Percentiles rank a stretch among this genome's conserved stretches.
These are phyloP conservation scores for Sarocladium brachiariae DNA, from an alignment of 2,329 filamentous ascomycete species.

Conservation along the genomic window DNA sequence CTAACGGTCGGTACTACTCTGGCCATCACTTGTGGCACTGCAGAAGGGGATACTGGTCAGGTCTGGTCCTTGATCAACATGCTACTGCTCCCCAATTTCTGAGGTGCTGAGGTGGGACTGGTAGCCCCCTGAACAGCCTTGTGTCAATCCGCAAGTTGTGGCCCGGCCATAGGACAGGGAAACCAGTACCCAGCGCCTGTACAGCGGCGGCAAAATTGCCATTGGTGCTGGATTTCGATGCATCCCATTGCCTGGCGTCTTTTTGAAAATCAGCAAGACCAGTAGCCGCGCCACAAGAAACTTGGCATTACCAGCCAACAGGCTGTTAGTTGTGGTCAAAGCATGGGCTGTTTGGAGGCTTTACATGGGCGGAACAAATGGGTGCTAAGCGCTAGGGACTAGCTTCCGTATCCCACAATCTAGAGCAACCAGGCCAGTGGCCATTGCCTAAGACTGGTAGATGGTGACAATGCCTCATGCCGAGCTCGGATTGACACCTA, in stretches of 20 bases:
- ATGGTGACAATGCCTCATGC: neutral
- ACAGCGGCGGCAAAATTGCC: neutral
- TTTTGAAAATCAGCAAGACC: neutral
- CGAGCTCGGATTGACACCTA: neutral
- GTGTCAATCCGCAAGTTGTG: neutral
- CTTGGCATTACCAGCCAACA: neutral
- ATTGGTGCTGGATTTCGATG: neutral
- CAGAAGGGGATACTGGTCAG: neutral
- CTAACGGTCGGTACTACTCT: neutral
- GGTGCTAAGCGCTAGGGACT: neutral
- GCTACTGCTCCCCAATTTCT: neutral
- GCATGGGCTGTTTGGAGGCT: neutral
- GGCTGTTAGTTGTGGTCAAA: neutral
- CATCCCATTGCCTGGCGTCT: slow-evolving; percentile 35
- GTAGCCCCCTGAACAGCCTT: neutral
- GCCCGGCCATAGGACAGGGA: neutral
- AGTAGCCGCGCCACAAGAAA: neutral
- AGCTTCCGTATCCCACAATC: neutral
- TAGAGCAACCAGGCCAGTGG: neutral
- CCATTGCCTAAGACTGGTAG: neutral
- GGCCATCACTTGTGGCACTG: neutral
- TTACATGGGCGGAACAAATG: neutral
- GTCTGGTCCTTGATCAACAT: neutral
- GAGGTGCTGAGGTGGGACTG: neutral
- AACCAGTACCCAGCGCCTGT: neutral